Conservation (phyloP, 371 early-diverging fungal species). For the Cokeromyces recurvatus region DNA sequence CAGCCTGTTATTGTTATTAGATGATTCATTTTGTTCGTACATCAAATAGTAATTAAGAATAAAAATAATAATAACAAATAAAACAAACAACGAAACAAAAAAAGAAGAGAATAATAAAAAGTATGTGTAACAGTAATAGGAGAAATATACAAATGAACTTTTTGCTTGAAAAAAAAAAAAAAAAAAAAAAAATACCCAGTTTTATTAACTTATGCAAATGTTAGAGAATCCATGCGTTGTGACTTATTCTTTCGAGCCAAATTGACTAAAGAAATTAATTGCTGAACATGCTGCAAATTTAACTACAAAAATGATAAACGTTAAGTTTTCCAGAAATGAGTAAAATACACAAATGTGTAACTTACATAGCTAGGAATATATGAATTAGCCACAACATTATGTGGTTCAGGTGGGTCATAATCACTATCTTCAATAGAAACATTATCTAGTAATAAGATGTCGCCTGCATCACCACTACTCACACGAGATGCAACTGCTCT, state of each 20-base stretch:
- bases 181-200: too few relatives aligned
- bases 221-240: constrained; percentile 27
- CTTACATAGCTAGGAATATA: constrained; percentile 48
- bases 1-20: too few relatives aligned
- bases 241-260: constrained; percentile 13
- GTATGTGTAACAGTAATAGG: too few relatives aligned
- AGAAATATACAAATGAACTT: too few relatives aligned
- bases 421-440: constrained; percentile 70
- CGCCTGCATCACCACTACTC: constrained; percentile 77
- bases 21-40: too few relatives aligned
- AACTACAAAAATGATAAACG: constrained; percentile 6
- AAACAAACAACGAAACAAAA: too few relatives aligned
- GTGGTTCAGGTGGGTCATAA: constrained; percentile 59
- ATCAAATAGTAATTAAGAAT: too few relatives aligned
- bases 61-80: too few relatives aligned
- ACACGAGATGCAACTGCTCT: constrained; percentile 86
- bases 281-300: constrained; percentile 18
- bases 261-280: constrained; percentile 16
- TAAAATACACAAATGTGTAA: background rate
- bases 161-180: too few relatives aligned
- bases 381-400: constrained; percentile 49
- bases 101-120: too few relatives aligned
- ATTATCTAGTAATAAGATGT: constrained; percentile 82
- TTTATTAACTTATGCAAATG: too few relatives aligned
- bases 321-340: background rate